Base-by-base conservation (phyloP, 139 green algal genomes). In the Protoeuglena noctilucae region DNA sequence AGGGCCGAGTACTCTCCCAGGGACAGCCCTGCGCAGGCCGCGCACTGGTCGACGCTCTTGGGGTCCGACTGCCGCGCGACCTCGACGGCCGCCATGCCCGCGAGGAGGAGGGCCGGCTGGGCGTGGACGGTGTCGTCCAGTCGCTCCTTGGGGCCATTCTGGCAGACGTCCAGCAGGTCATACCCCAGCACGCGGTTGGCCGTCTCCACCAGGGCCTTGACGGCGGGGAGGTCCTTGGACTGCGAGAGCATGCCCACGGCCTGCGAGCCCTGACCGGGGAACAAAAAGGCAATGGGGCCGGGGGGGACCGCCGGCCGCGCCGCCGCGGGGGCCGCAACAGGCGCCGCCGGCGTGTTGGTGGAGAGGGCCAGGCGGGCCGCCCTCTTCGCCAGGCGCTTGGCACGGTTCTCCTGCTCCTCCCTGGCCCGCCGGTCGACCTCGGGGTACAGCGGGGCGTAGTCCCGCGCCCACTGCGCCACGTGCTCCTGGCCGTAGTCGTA, bases 1-100 rank as follows among this genome's bases (percentile, higher is more conserved):
- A 96, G 76, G 3, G 87, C 87, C 29, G 65, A 72, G 77, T 94
- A 95, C 71, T 96, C 87, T 2, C 87, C 87, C 51, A 94, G 72
- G 40, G 65, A 82, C 29, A 95, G 82, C 0, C 86, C 86, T 14
- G 86, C 86, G 14, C 54, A 62, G n/a, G 68, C 75, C 17, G 28
- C 31, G 57, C 56, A 74, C 28, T 23, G 21, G 1, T 65, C 62
- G n/a, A 83, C 63, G 17, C 48, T 54, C 51, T 27, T 39, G 12
- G 77, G 52, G 51, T 83, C 63, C 26, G 76, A 55, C 1, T 56
- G 14, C 1, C 62, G 59, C 47, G 89, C 57, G 40, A 67, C 60
- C 66, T 93, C 84, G 17, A 88, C 77, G 0, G 87, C 87, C 14
- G 82, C 83, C 53, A 94, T 69, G 4, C 81, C 82, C 17, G 83